A percentile compares a stretch with the other conserved stretches of the same genome.
Evolutionary conservation across 1,139 yeast species (phyloP).

Genomic region (Blastobotrys raffinosifermentans): DNA sequence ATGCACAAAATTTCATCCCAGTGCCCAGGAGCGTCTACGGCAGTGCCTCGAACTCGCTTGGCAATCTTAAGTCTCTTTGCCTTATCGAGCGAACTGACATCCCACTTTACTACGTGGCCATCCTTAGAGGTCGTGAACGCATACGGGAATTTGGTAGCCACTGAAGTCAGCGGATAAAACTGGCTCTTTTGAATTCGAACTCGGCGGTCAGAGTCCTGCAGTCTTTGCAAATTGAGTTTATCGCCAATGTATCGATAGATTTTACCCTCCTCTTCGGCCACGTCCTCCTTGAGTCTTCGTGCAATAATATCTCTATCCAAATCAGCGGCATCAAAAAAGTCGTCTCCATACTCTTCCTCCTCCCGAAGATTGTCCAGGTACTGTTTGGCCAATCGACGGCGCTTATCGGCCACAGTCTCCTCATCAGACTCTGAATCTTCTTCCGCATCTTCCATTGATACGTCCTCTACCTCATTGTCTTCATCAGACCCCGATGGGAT

Average conservation of each 20-base stretch:
- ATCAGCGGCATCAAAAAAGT: conserved; percentile 86
- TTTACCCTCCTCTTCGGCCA: conserved; percentile 81
- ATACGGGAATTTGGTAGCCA: conserved; percentile 47
- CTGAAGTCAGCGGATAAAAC: conserved; percentile 27
- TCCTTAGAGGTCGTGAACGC: conserved; percentile 84
- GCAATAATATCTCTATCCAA: conserved; percentile 81
- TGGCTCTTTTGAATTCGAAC: conserved; percentile 10
- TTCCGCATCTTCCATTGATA: conserved; percentile 19
- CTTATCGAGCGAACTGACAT: conserved; percentile 37
- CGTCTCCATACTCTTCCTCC: conserved; percentile 41
- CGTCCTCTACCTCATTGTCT: conserved; percentile 16
- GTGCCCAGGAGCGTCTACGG: conserved; percentile 48
- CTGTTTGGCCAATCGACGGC: conserved; percentile 91
- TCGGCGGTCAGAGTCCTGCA: conserved; percentile 7
- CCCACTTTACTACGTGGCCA: conserved; percentile 75
- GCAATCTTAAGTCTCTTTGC: conserved; percentile 61
- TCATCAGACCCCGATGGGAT: conserved; percentile 26
- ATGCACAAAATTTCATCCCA: conserved; percentile 68
- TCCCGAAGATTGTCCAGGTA: conserved; percentile 72
- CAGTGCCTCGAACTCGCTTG: conserved; percentile 57
- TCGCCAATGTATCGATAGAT: conserved; percentile 58
- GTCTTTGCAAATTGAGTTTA: conserved; percentile 12
- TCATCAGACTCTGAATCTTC: conserved; percentile 39
- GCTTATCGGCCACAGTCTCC: conserved; percentile 87
- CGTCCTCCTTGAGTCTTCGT: conserved; percentile 76